Conservation (phyloP, 2,329 filamentous ascomycete species). For the Aspergillus hortae region DNA sequence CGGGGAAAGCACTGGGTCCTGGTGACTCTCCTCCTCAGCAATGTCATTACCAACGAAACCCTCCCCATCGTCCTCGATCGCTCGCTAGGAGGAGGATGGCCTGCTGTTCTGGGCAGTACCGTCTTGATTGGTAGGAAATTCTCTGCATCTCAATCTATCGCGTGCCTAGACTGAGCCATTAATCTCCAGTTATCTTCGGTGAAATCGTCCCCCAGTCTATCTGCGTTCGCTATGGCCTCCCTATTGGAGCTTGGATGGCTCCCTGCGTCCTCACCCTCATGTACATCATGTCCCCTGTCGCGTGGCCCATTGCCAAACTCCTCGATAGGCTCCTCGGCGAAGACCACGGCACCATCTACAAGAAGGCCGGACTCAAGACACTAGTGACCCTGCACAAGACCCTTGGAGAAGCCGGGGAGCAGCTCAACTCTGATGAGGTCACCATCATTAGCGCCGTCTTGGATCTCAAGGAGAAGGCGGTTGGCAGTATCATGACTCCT, state of each 20-base stretch:
- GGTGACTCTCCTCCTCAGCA: slow-evolving; percentile 87
- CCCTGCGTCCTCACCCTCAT: slow-evolving; percentile 83
- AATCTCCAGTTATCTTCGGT: slow-evolving; percentile 80
- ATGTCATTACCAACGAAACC: slow-evolving; percentile 97
- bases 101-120: slow-evolving; percentile 89
- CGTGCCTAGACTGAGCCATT: slow-evolving; percentile 2
- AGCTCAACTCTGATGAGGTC: slow-evolving; percentile 94
- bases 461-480: slow-evolving; percentile 92
- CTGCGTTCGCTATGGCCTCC: slow-evolving; percentile 91
- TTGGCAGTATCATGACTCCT: slow-evolving; percentile 95
- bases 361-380: slow-evolving; percentile 95
- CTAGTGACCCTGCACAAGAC: slow-evolving; percentile 93
- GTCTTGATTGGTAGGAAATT: slow-evolving; percentile 74
- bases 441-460: slow-evolving; percentile 97
- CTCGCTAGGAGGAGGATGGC: slow-evolving; percentile 89
- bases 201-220: slow-evolving; percentile 95
- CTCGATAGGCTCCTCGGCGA: slow-evolving; percentile 90
- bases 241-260: slow-evolving; percentile 91
- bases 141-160: neutral
- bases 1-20: slow-evolving; percentile 97
- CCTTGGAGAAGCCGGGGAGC: slow-evolving; percentile 76
- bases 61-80: slow-evolving; percentile 92
- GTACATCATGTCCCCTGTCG: slow-evolving; percentile 85
- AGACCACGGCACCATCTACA: slow-evolving; percentile 95
- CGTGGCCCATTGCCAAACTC: slow-evolving; percentile 93